Evolutionary conservation across 2,329 filamentous ascomycete species (phyloP).

Genomic region (Alternaria sp.): DNA sequence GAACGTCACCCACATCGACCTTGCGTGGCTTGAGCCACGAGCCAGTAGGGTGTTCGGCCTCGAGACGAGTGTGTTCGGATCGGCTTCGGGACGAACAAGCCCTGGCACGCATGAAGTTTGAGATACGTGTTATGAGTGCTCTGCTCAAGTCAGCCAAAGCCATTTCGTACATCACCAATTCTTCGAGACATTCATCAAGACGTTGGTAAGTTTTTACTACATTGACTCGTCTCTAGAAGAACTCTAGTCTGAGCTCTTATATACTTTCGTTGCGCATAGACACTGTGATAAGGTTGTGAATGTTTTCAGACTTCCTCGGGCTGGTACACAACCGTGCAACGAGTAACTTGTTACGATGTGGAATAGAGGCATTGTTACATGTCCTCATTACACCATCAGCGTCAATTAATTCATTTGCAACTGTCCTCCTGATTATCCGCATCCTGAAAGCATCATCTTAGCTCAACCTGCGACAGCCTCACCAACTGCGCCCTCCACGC

Average conservation of each 20-base stretch:
- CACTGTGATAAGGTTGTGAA: background rate
- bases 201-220: background rate
- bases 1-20: conserved; percentile 8
- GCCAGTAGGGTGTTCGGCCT: conserved; percentile 5
- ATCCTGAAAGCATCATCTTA: background rate
- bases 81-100: background rate
- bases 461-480: conserved; percentile 7
- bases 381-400: background rate
- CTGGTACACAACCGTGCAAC: background rate
- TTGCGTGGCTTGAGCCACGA: conserved; percentile 2
- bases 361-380: background rate
- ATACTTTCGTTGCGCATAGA: background rate
- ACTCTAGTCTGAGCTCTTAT: background rate
- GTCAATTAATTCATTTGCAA: background rate
- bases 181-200: background rate
- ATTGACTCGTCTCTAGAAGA: background rate
- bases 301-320: background rate
- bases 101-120: conserved; percentile 3
- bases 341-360: background rate
- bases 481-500: conserved; percentile 10
- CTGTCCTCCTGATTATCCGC: background rate
- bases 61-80: conserved; percentile 4
- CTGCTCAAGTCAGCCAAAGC: background rate
- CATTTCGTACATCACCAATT: background rate
- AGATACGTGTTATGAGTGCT: conserved; percentile 1